Base-by-base conservation (phyloP, 2,329 filamentous ascomycete species). In the Zymoseptoria ardabiliae region DNA sequence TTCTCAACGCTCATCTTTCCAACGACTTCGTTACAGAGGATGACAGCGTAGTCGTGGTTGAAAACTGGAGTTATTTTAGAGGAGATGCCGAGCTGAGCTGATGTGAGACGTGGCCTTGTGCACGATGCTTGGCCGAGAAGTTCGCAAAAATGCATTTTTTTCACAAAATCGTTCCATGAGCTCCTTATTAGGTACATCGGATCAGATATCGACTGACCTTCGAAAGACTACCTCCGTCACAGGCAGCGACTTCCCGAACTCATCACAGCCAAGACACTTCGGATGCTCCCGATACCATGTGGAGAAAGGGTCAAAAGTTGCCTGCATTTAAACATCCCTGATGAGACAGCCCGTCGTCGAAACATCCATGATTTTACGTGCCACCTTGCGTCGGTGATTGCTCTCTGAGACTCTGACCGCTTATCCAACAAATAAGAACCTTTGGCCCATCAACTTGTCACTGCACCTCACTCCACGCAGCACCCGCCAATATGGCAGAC, bases 401-500 rank as follows among this genome's bases (percentile, higher is more conserved):
- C 35, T 45, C 35, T 7, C 17, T 45, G 35, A 45, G 13, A n/a
- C 35, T 7, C 17, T 45, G 35, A 45, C 35, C 35, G 35, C 35
- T 45, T 45, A 13, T 45, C 6, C 35, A 45, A 45, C 35, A 45
- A 17, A 45, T 45, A 45, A 45, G 35, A 45, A 45, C 35, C 35
- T 45, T 13, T 4, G 35, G 35, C 35, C 35, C 35, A n/a, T 17
- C n/a, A 3, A 45, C 4, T 13, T 45, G 5, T 17, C 35, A 45
- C 35, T 45, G 35, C 35, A 7, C 35, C 35, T n/a, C 11, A 5
- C 35, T n/a, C 35, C 13, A 45, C 35, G 17, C 35, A 45, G 35
- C 35, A n/a, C 13, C 35, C 35, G 35, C 35, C 50, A 58, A 10
- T 53, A 60, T 60, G 57, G 61, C 58, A 22, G 54, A 56, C 10